These are phyloP conservation scores for Anisodus acutangulus DNA, from an alignment of 257 asterid species.

Conservation along the genomic window DNA sequence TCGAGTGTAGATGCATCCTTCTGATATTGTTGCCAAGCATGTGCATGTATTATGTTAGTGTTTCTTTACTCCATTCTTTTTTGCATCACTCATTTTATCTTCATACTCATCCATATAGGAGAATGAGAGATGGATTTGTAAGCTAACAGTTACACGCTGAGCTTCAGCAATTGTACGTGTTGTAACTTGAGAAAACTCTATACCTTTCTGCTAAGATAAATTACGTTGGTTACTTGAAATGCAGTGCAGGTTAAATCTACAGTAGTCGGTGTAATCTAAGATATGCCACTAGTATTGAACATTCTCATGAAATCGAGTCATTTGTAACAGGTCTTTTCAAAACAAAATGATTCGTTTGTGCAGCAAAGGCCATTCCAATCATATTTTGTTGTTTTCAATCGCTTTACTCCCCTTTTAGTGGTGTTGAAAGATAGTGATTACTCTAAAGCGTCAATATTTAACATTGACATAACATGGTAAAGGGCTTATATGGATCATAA, in stretches of 20 bases:
- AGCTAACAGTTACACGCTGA: slow-evolving; percentile 21
- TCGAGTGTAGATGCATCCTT: slow-evolving; percentile 51
- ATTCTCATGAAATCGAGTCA: neutral
- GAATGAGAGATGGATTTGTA: slow-evolving; percentile 23
- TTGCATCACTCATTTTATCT: neutral
- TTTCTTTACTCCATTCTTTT: slow-evolving; percentile 30
- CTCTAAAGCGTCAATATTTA: no score
- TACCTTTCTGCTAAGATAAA: neutral
- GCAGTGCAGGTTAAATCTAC: neutral
- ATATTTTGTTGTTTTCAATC: no score
- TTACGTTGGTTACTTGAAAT: neutral
- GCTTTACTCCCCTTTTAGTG: no score
- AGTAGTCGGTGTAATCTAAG: neutral
- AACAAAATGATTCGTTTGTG: no score
- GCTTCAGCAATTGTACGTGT: slow-evolving; percentile 27
- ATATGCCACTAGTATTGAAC: neutral
- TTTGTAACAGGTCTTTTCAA: neutral
- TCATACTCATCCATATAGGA: neutral
- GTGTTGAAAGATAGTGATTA: no score
- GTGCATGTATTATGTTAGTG: slow-evolving; percentile 24
- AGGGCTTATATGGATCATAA: no score
- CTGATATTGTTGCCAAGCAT: slow-evolving; percentile 32
- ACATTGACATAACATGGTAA: no score
- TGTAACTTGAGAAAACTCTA: slow-evolving; percentile 1
- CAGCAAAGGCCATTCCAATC: no score